Base-by-base conservation (phyloP, 2,329 filamentous ascomycete genomes). In the Cytospora piceicola region DNA sequence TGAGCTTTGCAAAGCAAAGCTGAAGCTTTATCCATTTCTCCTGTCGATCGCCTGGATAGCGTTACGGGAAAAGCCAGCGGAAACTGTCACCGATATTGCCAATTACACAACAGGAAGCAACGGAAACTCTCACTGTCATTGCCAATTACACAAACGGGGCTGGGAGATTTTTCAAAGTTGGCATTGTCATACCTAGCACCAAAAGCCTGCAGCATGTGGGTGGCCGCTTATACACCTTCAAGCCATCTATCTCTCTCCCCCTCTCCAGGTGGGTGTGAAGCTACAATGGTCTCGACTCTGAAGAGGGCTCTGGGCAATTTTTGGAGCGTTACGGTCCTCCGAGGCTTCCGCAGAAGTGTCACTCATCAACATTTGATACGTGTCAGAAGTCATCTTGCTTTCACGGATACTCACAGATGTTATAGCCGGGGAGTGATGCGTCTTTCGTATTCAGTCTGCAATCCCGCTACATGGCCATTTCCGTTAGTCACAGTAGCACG, bases 221-320 rank as follows among this genome's bases (percentile, higher is more conserved):
- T 49, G 46, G 46, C n/a, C 20, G 46, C 22, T 22, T 22, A 42
- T 42, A 5, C 7, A 17, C 8, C 6, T 46, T 46, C 39, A 46
- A 36, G 32, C 14, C 42, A 49, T 11, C 17, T 49, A 17, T 11
- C n/a, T 4, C 24, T 7, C 8, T 20, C 15, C 46, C 46, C n/a
- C n/a, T 12, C 11, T 9, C 46, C 46, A 5, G 17, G 46, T 49
- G 46, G 46, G n/a, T 49, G 46, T 24, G 46, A 49, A 49, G 46
- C 46, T 9, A 49, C n/a, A 49, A 12, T 14, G 4, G n/a, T 11
- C 5, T 49, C 46, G n/a, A n/a, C n/a, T n/a, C n/a, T n/a, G n/a
- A n/a, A 49, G 39, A n/a, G n/a, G n/a, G 46, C 46, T 49, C 46
- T 49, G 46, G 12, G 22, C 46, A 49, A 49, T n/a, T n/a, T n/a